These are phyloP conservation scores for Punctularia strigosozonata DNA, from an alignment of 768 basidiomycete species.

Conservation along the genomic window DNA sequence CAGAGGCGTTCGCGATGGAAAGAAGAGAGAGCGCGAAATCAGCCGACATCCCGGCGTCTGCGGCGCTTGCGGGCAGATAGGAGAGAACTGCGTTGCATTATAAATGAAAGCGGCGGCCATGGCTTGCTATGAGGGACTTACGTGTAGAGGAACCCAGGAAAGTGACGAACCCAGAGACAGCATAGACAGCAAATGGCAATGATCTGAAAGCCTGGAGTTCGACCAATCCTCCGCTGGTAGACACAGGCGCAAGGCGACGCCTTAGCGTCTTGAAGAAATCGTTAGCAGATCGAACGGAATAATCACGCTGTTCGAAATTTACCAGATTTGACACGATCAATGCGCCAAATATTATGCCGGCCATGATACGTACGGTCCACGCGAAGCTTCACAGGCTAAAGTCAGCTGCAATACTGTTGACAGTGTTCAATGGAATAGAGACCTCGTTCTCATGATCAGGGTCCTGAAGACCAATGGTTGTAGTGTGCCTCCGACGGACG, in stretches of 20 bases:
- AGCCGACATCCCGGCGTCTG: slow-evolving; percentile 30
- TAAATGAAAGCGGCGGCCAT: too few relatives aligned
- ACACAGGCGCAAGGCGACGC: slow-evolving; percentile 42
- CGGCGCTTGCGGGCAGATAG: slow-evolving; percentile 51
- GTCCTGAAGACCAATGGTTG: slow-evolving; percentile 52
- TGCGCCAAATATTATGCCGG: slow-evolving; percentile 42
- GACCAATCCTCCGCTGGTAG: slow-evolving; percentile 44
- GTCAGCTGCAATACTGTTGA: neutral
- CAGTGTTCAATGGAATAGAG: slow-evolving; percentile 10
- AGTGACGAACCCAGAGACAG: slow-evolving; percentile 37
- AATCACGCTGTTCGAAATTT: slow-evolving; percentile 4
- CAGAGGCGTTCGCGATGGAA: slow-evolving; percentile 56
- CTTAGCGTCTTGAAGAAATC: slow-evolving; percentile 16
- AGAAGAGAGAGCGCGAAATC: slow-evolving; percentile 54
- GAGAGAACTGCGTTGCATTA: too few relatives aligned
- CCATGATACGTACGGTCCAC: slow-evolving; percentile 68
- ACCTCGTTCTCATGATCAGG: slow-evolving; percentile 45
- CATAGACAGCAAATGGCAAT: slow-evolving; percentile 33
- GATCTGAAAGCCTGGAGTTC: slow-evolving; percentile 38
- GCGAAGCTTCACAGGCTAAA: slow-evolving; percentile 34
- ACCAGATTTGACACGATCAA: slow-evolving; percentile 47
- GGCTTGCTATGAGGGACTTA: too few relatives aligned
- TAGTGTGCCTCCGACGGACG: slow-evolving; percentile 56
- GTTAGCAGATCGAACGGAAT: too few relatives aligned
- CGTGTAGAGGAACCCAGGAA: slow-evolving; percentile 68